phyloP scores from a whole-genome alignment of 2,329 filamentous ascomycete genomes.

The Phyllosticta paracitricarpa region DNA sequence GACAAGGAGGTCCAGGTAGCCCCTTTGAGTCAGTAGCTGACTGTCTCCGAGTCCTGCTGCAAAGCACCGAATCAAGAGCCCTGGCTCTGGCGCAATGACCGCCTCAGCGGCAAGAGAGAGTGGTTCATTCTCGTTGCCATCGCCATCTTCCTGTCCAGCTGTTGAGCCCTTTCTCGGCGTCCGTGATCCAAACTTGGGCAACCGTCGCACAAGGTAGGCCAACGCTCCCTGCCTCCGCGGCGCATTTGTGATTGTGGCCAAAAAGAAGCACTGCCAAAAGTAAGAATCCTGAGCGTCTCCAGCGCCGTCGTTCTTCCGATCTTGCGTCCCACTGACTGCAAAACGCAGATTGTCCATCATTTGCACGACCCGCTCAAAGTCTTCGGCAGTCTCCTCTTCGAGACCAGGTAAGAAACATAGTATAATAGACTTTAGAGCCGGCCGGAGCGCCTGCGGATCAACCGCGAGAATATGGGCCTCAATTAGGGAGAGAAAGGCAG shows the following conservation, averaged over 20 bases:
- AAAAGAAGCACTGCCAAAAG: constrained; percentile 97
- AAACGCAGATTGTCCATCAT: constrained; percentile 65
- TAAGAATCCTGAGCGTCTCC: constrained; percentile 58
- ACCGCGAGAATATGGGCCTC: constrained; percentile 70
- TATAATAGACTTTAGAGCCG: constrained; percentile 83
- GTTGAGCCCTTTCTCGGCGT: constrained; percentile 11
- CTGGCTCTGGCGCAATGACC: constrained; percentile 83
- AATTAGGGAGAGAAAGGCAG: constrained; percentile 72
- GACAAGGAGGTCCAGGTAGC: constrained; percentile 86
- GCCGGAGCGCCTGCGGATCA: constrained; percentile 61
- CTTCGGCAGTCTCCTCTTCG: constrained; percentile 93
- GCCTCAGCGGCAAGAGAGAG: constrained; percentile 48
- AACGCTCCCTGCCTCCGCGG: constrained; percentile 77
- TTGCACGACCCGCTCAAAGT: constrained; percentile 79
- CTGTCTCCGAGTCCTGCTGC: constrained; percentile 79
- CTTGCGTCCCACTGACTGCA: constrained; percentile 41
- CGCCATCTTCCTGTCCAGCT: constrained; percentile 7
- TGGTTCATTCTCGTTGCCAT: not conserved
- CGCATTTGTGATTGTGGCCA: constrained; percentile 83
- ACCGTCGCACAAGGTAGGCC: constrained; percentile 68
- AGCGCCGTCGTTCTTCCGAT: constrained; percentile 35
- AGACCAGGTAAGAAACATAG: constrained; percentile 81
- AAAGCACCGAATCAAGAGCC: constrained; percentile 81
- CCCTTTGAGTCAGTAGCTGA: constrained; percentile 84
- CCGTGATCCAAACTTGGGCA: constrained; percentile 55